Percentiles rank a stretch among this genome's conserved stretches.
Conservation (phyloP, 768 basidiomycete species). For the Pleurotus sapidus region DNA sequence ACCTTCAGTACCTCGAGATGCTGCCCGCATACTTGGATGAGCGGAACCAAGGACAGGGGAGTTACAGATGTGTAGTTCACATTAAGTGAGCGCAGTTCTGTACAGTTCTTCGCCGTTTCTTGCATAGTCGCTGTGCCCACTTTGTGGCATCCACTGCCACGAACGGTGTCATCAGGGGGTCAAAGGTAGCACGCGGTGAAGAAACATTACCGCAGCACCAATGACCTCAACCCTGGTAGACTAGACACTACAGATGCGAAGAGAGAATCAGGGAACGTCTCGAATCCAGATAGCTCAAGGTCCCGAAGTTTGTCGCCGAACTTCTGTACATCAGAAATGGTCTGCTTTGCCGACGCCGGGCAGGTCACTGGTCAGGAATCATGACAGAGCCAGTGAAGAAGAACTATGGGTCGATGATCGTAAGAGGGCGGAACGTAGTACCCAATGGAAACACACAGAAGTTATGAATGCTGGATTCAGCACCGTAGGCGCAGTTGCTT, state of each 20-base stretch:
- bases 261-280: slow-evolving; percentile 45
- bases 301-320: slow-evolving; percentile 36
- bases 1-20: slow-evolving; percentile 56
- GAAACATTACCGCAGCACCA: slow-evolving; percentile 51
- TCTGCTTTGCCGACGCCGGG: slow-evolving; percentile 50
- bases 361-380: slow-evolving; percentile 40
- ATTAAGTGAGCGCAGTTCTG: slow-evolving; percentile 45
- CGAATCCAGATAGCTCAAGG: slow-evolving; percentile 50
- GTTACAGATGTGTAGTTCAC: slow-evolving; percentile 59
- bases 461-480: slow-evolving; percentile 54
- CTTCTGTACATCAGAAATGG: slow-evolving; percentile 41
- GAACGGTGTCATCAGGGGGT: slow-evolving; percentile 3
- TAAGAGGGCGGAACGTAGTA: neutral
- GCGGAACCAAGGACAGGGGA: slow-evolving; percentile 41
- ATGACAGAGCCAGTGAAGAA: slow-evolving; percentile 56
- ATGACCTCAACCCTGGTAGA: slow-evolving; percentile 39
- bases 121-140: slow-evolving; percentile 48
- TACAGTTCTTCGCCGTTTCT: slow-evolving; percentile 39
- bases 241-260: slow-evolving; percentile 49
- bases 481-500: slow-evolving; percentile 44
- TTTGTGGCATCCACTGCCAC: slow-evolving; percentile 54
- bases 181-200: neutral
- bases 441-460: slow-evolving; percentile 34
- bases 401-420: slow-evolving; percentile 32
- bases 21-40: slow-evolving; percentile 30